Base-by-base conservation (phyloP, 768 basidiomycete genomes). In the Calocybe cyanea region DNA sequence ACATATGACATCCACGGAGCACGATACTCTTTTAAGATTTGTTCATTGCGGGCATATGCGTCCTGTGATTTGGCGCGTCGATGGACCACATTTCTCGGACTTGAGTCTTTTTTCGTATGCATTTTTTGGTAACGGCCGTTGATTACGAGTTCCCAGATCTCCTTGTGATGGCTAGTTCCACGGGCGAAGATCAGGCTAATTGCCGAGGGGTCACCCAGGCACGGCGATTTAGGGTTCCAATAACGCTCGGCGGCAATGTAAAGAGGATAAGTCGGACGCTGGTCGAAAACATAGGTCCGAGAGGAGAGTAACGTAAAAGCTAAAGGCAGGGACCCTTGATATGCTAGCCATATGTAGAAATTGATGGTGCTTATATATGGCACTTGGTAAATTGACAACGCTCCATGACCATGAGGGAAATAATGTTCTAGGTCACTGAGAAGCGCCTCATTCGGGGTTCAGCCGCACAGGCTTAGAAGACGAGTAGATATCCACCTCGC, bases 21-120 rank as follows among this genome's bases (percentile, higher is more conserved):
- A 7, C 65, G 63, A 49, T 74, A 74, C 2, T 72, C 75, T 24
- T 55, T 54, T 45, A 80, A 54, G 2, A 56, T 50, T 30, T 68
- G 53, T 47, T 75, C 76, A 49, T 80, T 82, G 38, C 79, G 45
- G 1, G 65, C 46, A 6, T 71, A 76, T 0, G 76, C 68, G 34
- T 79, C 78, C 80, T 78, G 46, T 80, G 77, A 50, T 80, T 80
- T 2, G 77, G 73, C 14, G 68, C 70, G 41, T 80, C 78, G 8
- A 81, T 59, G 0, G 71, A 60, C 77, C 75, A 78, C 4, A 66
- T 64, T n/a, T 79, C 76, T 7, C 73, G 63, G 20, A 79, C 66
- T 56, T 67, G 70, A 8, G 63, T 50, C 48, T n/a, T 46, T 23
- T 13, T 57, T 41, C 4, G 43, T 31, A 1, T n/a, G n/a, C n/a